These are phyloP conservation scores for Furcasterigmium furcatum DNA, from an alignment of 2,329 filamentous ascomycete species.

Conservation along the genomic window DNA sequence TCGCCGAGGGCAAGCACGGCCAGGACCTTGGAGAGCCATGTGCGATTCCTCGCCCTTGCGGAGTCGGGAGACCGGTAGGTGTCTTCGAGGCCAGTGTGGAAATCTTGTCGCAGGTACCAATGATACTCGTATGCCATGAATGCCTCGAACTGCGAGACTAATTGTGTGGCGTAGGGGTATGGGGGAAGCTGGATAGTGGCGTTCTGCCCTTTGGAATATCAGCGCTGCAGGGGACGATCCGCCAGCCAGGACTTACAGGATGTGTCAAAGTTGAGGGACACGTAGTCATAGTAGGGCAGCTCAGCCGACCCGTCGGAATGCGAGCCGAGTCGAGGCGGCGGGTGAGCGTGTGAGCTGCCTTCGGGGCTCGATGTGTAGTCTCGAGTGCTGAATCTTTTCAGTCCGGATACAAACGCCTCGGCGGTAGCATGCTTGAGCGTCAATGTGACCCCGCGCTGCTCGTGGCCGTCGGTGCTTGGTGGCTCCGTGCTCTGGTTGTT, in stretches of 20 bases:
- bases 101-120: slow-evolving; percentile 11
- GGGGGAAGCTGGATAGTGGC: slow-evolving; percentile 13
- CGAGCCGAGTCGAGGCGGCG: neutral
- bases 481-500: neutral
- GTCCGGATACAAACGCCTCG: neutral
- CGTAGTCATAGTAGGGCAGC: neutral
- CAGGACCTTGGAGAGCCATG: slow-evolving; percentile 13
- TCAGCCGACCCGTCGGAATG: neutral
- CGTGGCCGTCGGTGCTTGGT: neutral
- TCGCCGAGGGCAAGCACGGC: slow-evolving; percentile 13
- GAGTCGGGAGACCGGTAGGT: slow-evolving; percentile 12
- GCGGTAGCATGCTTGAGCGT: neutral
- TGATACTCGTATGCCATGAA: slow-evolving; percentile 13
- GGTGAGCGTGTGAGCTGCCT: neutral
- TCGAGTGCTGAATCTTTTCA: neutral
- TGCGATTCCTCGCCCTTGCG: neutral
- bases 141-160: slow-evolving; percentile 11
- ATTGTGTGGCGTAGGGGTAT: slow-evolving; percentile 9
- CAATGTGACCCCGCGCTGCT: neutral
- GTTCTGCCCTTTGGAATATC: neutral
- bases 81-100: slow-evolving; percentile 5
- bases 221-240: neutral
- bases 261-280: neutral
- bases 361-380: neutral
- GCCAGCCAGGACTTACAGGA: neutral